Evolutionary conservation across 805 yeast species (phyloP), one percentile per base, ranked within the genome.

Genomic region (Kodamaea lidongshanica): DNA sequence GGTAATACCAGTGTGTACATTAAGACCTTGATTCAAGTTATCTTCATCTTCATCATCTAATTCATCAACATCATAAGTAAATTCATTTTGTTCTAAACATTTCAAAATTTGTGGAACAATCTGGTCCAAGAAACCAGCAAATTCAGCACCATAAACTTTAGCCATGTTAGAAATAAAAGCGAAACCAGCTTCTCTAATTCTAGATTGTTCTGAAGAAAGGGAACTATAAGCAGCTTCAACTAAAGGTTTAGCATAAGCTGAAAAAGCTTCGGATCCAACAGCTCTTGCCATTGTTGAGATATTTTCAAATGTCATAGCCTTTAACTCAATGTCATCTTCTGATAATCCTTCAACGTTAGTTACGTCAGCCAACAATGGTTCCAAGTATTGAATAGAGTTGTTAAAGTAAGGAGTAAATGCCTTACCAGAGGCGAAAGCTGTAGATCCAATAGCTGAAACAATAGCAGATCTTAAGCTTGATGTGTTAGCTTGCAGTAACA

Each of bases 271-370:
- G 33, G 92, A 81, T 40, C 96, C 95, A 37, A 92, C 96, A 34
- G 99, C 96, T 57, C 88, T 76, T 33, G 95, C 96, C 82, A 92
- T 79, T 10, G 96, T 81, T 25, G 96, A 83, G 43, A 92, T 74
- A 50, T 92, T 82, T 66, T 92, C 99, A 44, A 92, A 79, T 32
- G 96, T 85, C 54, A 78, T 72, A 19, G 95, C 96, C 57, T 94
- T 77, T 48, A 92, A 74, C 61, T 87, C 95, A 42, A 85, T 77
- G 50, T 87, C 95, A 39, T 84, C 94, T 46, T 86, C 96, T 39
- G 81, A 67, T 69, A 84, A 65, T 43, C 87, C 94, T 42, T 80
- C 87, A 34, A 77, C 65, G 38, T 69, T 67, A 30, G 79, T 77
- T 38, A 75, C 70, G 49, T 77, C 72, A 41, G 78, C 72, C 46